Conservation (phyloP, 225 moss, liverwort and hornwort species). For the Bryum argenteum region DNA sequence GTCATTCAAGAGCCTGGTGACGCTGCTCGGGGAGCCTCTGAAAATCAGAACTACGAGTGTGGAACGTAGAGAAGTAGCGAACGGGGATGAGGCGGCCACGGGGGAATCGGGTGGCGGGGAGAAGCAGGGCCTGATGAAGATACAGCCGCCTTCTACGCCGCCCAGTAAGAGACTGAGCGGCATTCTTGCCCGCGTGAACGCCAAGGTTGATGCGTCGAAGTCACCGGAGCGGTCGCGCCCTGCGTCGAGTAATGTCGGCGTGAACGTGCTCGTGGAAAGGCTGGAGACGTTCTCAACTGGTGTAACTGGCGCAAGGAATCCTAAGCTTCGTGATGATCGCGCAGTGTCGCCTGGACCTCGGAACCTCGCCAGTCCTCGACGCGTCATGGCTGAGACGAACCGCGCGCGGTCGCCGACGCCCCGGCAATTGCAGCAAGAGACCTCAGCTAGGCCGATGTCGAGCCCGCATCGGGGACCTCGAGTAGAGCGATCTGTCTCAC, state of each 20-base stretch:
- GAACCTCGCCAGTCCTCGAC: slow-evolving; percentile 36
- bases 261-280: slow-evolving; percentile 34
- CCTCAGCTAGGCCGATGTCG: background rate
- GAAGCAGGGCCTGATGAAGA: too few species aligned
- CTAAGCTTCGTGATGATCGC: slow-evolving; percentile 9
- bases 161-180: slow-evolving; percentile 32
- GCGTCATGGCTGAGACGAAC: slow-evolving; percentile 25
- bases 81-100: slow-evolving; percentile 3
- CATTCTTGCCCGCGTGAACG: slow-evolving; percentile 31
- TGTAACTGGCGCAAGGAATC: background rate
- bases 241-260: slow-evolving; percentile 24
- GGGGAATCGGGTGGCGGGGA: background rate
- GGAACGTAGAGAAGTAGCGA: slow-evolving; percentile 14
- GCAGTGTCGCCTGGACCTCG: slow-evolving; percentile 22
- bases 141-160: slow-evolving; percentile 2
- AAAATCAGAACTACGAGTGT: slow-evolving; percentile 23
- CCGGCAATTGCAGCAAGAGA: slow-evolving; percentile 24
- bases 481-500: slow-evolving; percentile 34
- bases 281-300: slow-evolving; percentile 29
- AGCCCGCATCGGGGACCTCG: slow-evolving; percentile 17
- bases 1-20: slow-evolving; percentile 56
- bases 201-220: slow-evolving; percentile 25
- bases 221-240: slow-evolving; percentile 26
- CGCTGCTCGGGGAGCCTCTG: slow-evolving; percentile 24
- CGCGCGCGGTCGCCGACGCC: slow-evolving; percentile 39